Conservation (phyloP, 495 filamentous ascomycete species). For the Xylaria flabelliformis region DNA sequence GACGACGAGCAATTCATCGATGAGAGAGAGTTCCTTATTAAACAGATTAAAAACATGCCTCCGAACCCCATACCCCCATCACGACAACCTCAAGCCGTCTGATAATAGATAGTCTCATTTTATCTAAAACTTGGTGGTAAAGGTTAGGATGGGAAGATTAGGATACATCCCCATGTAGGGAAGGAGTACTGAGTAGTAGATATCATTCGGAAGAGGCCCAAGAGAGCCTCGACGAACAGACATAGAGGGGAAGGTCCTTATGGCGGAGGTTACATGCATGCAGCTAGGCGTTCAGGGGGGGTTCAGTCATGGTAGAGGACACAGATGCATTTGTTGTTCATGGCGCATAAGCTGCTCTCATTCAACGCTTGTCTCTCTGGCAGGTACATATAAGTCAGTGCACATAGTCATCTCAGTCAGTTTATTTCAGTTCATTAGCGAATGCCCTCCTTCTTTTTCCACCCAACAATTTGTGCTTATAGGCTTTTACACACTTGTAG, state of each 20-base stretch:
- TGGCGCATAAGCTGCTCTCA: constrained; percentile 16
- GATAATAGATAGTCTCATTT: neutral
- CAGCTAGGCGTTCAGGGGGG: constrained; percentile 41
- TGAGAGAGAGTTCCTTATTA: constrained; percentile 94
- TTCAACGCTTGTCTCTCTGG: constrained; percentile 10
- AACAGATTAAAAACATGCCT: constrained; percentile 85
- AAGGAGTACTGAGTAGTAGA: constrained; percentile 1
- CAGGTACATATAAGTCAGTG: constrained; percentile 18
- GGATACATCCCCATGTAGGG: constrained; percentile 1
- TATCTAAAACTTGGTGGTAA: constrained; percentile 2
- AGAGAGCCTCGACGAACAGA: constrained; percentile 22
- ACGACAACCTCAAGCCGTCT: constrained; percentile 32
- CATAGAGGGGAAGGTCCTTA: constrained; percentile 30
- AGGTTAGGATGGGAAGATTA: neutral
- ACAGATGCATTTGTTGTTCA: constrained; percentile 20
- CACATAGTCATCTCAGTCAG: constrained; percentile 12
- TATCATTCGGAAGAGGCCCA: neutral
- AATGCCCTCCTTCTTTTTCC: constrained; percentile 10
- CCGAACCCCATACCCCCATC: constrained; percentile 65
- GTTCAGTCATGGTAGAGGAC: constrained; percentile 19
- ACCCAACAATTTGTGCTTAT: neutral
- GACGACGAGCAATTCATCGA: constrained; percentile 99
- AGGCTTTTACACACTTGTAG: constrained; percentile 16
- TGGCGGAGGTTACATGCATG: constrained; percentile 42
- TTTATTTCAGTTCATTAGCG: constrained; percentile 6